Evolutionary conservation across 179 eudicot species (phyloP), one percentile per base, ranked within the genome.

Genomic region (Beta corolliflora): DNA sequence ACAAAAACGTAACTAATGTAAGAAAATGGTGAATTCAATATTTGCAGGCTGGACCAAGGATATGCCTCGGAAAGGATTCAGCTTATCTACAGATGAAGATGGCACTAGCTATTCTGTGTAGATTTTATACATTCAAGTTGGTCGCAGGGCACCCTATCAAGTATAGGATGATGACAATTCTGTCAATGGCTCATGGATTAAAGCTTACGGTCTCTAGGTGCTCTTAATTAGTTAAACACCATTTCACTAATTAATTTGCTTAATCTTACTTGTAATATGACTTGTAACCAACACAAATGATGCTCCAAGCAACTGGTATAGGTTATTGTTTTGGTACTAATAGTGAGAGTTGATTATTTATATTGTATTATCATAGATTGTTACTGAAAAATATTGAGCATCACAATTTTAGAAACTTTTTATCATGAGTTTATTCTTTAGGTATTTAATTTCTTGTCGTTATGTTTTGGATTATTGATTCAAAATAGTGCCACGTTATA

Each of bases 41-140:
- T 55, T 78, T 73, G 79, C 89, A 94, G 98, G 98, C 94, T n/a
- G 98, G 98, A n/a, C 98, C 98, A 46, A 87, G 98, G 73, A 91
- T 94, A 85, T 94, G 98, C 82, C 90, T 94, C 0, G 97, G 98
- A 41, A 93, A 94, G 83, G 98, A 94, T 81, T 94, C 99, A 0
- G 99, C 99, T 4, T 96, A 94, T 82, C 85, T 96, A 77, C 99
- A 96, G 79, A 92, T 96, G 99, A 96, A 96, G 87, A 96, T 96
- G 94, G 89, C 98, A 73, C 72, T 92, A 64, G 98, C 99, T 7
- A 92, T 96, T 53, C 67, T 94, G 67, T 92, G 97, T 70, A 87
- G 99, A 85, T 96, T 96, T 78, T 94, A 88, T 87, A 85, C 87
- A 63, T 96, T 94, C 85, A 83, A 78, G 15, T 77, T 96, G 86